Evolutionary conservation across 2,329 filamentous ascomycete species (phyloP), one percentile per base, ranked within the genome.

Genomic region (Colletotrichum orbiculare): DNA sequence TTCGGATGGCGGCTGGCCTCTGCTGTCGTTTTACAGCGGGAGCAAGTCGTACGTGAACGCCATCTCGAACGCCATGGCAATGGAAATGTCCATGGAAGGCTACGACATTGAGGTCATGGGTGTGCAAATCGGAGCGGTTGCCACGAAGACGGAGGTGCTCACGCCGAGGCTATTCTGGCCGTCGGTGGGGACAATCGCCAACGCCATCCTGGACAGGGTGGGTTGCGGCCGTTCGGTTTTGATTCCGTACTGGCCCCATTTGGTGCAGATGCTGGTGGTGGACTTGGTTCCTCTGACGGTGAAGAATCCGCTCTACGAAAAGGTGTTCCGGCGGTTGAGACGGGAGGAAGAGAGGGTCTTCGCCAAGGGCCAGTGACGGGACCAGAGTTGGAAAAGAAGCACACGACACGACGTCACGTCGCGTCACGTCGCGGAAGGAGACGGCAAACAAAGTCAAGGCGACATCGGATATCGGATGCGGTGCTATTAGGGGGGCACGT

Each of bases 11-110:
- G 65, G 65, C 13, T 41, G 49, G 49, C 61, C 65, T 34, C 57
- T 61, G 39, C 43, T 61, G 34, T 60, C 55, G 3, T 66, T 55
- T 17, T 67, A 67, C 41, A n/a, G 54, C 39, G 56, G 45, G 2
- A 61, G 56, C 65, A 67, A 67, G 48, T 43, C 65, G n/a, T 67
- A 49, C 38, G 15, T 67, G 17, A 42, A n/a, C 8, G 39, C 61
- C 12, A 48, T 66, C 12, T 66, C 65, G 42, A 52, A 38, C 33
- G 17, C 47, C 11, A 46, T 66, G 52, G 55, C 52, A 10, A 33
- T 38, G 39, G 65, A 67, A 37, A 35, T 67, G 25, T 15, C 39
- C 9, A 25, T 61, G 47, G 55, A 60, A 13, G 61, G 61, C 17
- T 49, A 54, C 37, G 37, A 57, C 46, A 47, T 67, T n/a, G 65